These are phyloP conservation scores for Clavariopsis aquatica DNA, from an alignment of 495 filamentous ascomycete species.

Conservation along the genomic window DNA sequence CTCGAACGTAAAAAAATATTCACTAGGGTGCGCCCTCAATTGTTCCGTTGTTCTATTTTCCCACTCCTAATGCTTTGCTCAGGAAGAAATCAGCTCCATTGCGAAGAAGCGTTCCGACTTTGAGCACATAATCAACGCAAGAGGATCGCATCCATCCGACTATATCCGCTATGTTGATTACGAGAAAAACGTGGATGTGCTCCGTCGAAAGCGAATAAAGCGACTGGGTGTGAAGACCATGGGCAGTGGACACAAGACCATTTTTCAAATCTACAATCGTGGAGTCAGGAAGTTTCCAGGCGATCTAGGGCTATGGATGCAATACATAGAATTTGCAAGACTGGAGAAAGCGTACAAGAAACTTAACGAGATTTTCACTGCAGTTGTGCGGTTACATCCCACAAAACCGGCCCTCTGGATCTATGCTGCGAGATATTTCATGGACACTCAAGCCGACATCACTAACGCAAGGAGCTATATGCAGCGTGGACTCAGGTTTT, in stretches of 20 bases:
- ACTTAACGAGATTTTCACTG: conserved; percentile 73
- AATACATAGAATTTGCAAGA: conserved; percentile 81
- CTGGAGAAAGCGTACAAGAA: conserved; percentile 77
- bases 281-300: conserved; percentile 84
- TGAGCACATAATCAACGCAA: conserved; percentile 84
- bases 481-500: conserved; percentile 85
- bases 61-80: conserved; percentile 25
- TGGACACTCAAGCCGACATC: conserved; percentile 82
- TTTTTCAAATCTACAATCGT: conserved; percentile 86
- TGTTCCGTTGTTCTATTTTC: background rate
- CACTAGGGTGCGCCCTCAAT: conserved; percentile 56
- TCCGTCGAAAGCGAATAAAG: conserved; percentile 78
- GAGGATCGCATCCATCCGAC: conserved; percentile 71
- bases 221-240: conserved; percentile 70
- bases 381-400: conserved; percentile 79
- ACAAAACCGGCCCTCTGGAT: conserved; percentile 84
- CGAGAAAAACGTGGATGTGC: conserved; percentile 83
- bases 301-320: conserved; percentile 81
- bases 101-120: conserved; percentile 88
- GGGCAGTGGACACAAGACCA: conserved; percentile 70
- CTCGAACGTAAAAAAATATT: conserved; percentile 88
- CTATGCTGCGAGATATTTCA: conserved; percentile 72
- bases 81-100: conserved; percentile 87
- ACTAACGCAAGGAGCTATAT: conserved; percentile 81
- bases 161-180: conserved; percentile 86